A percentile compares a stretch with the other conserved stretches of the same genome.
Evolutionary conservation across 2,329 filamentous ascomycete species (phyloP).

Genomic region (Graphilbum sp.): DNA sequence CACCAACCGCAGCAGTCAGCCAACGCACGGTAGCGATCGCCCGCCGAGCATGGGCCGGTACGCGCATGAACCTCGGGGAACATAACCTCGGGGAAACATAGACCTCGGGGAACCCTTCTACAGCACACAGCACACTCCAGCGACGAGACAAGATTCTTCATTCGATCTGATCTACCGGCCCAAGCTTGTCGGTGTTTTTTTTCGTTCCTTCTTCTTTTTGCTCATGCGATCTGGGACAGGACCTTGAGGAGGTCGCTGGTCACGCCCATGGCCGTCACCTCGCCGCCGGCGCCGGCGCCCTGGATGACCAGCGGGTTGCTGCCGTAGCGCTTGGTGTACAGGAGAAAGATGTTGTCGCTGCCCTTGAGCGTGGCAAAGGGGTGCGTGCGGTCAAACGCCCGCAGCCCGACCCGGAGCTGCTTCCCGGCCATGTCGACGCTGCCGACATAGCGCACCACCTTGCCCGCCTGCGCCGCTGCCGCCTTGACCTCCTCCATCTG

Average conservation of each 20-base stretch:
- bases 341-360: constrained; percentile 97
- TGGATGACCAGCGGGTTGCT: constrained; percentile 85
- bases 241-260: constrained; percentile 89
- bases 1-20: constrained; percentile 3
- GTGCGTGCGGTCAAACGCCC: constrained; percentile 75
- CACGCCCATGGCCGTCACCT: constrained; percentile 96
- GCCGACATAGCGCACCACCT: constrained; percentile 87
- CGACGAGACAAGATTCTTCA: too few species aligned
- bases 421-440: constrained; percentile 74
- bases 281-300: constrained; percentile 82
- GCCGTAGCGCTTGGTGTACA: constrained; percentile 92
- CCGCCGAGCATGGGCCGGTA: too few species aligned
- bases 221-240: constrained; percentile 47
- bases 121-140: too few species aligned
- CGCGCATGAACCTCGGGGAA: too few species aligned
- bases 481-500: constrained; percentile 79
- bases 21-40: too few species aligned
- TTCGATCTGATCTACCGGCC: too few species aligned
- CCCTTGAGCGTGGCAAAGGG: constrained; percentile 91
- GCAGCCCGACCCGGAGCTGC: constrained; percentile 77
- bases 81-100: too few species aligned
- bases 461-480: constrained; percentile 72
- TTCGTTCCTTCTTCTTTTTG: background rate
- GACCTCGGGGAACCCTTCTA: too few species aligned
- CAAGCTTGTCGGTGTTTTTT: too few species aligned